These are phyloP conservation scores for Telopea speciosissima DNA, from an alignment of 177 flowering plant species.

Conservation along the genomic window DNA sequence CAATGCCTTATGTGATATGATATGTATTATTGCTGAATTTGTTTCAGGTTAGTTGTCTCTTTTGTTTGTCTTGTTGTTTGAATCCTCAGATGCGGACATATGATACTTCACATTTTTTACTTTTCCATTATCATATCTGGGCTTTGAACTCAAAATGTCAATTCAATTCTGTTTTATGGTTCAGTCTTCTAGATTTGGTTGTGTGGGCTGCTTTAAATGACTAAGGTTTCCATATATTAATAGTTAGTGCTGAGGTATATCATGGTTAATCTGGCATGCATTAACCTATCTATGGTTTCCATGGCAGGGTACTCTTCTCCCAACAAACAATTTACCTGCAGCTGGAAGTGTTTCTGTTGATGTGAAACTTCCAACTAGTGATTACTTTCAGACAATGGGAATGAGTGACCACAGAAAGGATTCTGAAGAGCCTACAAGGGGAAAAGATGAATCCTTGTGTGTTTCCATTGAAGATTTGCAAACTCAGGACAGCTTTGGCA, in stretches of 20 bases:
- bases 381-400: conserved; percentile 20
- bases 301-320: conserved; percentile 32
- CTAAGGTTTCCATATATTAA: too few relatives aligned
- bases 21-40: neutral
- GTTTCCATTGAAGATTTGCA: conserved; percentile 35
- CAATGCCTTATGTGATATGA: neutral
- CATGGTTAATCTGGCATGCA: neutral
- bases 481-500: conserved; percentile 77
- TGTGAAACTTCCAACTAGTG: conserved; percentile 10
- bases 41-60: neutral
- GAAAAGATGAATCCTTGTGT: conserved; percentile 22
- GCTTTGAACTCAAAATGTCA: neutral
- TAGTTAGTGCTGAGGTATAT: too few relatives aligned
- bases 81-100: neutral
- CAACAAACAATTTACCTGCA: conserved; percentile 16
- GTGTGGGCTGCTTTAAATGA: neutral
- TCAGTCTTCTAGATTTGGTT: neutral
- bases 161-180: neutral
- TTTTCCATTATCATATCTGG: neutral
- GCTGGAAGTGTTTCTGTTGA: conserved; percentile 14
- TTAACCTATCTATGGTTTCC: conserved; percentile 1
- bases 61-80: neutral
- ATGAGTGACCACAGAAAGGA: conserved; percentile 18
- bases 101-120: neutral
- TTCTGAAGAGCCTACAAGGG: conserved; percentile 15